phyloP scores from a whole-genome alignment of 148 eudicot genomes.

The Vaccinium corymbosum region DNA sequence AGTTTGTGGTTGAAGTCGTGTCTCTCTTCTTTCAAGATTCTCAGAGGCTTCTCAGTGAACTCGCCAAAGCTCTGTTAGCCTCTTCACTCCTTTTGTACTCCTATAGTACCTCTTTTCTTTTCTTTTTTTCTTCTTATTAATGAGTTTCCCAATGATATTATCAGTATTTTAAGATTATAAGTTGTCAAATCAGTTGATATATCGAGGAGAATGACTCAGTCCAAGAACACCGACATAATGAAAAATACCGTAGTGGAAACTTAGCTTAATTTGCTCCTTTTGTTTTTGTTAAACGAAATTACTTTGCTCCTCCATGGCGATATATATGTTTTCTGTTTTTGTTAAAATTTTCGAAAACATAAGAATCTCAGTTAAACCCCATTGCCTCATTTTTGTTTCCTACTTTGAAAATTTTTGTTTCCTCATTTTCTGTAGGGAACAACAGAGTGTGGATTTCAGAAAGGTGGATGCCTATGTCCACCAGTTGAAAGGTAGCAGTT shows the following conservation, averaged over 20 bases:
- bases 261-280: no score
- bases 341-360: no score
- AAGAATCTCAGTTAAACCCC: background rate
- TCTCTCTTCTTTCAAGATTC: constrained; percentile 73
- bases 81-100: background rate
- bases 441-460: constrained; percentile 61
- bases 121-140: no score
- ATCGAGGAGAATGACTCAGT: no score
- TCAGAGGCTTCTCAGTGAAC: constrained; percentile 58
- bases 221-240: no score
- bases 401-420: background rate
- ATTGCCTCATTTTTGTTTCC: background rate
- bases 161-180: no score
- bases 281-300: background rate
- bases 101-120: no score
- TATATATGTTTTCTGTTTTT: background rate
- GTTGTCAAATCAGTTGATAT: no score
- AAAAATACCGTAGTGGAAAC: no score
- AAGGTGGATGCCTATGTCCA: constrained; percentile 74
- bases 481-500: constrained; percentile 86
- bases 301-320: background rate
- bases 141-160: no score
- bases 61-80: constrained; percentile 49
- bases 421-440: constrained; percentile 31
- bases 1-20: constrained; percentile 71